Percentiles rank a stretch among this genome's conserved stretches.
Evolutionary conservation across 306 rosid species (phyloP).

Genomic region (Malus domestica): DNA sequence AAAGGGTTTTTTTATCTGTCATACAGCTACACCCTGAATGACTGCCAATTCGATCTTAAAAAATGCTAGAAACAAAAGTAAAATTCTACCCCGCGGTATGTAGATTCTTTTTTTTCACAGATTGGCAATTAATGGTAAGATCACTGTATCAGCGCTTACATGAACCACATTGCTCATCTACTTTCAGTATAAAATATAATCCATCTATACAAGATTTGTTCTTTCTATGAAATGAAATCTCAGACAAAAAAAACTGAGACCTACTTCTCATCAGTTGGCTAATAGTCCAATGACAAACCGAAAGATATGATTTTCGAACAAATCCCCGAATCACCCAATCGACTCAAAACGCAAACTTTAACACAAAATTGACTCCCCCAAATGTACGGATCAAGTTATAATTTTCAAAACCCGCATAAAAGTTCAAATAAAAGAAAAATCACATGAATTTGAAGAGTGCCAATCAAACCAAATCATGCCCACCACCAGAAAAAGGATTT

Average conservation of each 20-base stretch:
- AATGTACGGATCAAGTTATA: not conserved
- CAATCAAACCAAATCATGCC: constrained; percentile 4
- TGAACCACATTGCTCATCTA: not conserved
- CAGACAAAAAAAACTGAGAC: not conserved
- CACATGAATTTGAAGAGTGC: not conserved
- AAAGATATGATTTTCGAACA: not conserved
- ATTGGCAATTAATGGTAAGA: not conserved
- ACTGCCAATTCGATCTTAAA: too few relatives aligned
- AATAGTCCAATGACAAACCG: not conserved
- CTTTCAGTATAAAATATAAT: not conserved
- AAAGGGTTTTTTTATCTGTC: too few relatives aligned
- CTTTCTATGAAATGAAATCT: not conserved
- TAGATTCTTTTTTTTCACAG: not conserved
- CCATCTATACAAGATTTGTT: not conserved
- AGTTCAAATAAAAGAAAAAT: not conserved
- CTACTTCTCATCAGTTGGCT: not conserved
- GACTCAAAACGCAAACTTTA: not conserved
- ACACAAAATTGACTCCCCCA: not conserved
- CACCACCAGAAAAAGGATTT: constrained; percentile 3
- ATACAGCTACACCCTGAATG: not conserved
- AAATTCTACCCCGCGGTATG: not conserved
- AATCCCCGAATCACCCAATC: not conserved
- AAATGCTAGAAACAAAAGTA: not conserved
- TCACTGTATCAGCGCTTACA: not conserved
- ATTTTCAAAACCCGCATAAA: not conserved